phyloP scores from a whole-genome alignment of 192 early-diverging fungal genomes.

The Coemansia sp. region DNA sequence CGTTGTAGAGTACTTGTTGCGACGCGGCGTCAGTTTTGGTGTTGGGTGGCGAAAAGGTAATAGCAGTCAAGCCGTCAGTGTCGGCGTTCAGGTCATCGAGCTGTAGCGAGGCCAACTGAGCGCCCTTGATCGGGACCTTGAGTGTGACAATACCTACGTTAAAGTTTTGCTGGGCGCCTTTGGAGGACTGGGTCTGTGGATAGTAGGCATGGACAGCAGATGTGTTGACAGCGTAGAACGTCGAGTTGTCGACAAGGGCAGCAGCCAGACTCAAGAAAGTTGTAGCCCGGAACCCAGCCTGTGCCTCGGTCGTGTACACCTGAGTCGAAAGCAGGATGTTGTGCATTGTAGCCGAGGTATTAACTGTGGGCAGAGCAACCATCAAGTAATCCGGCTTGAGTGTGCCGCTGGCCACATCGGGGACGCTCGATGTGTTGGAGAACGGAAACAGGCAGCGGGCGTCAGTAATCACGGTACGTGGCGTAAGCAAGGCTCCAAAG shows the following conservation, averaged over 20 bases:
- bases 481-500: constrained; percentile 43
- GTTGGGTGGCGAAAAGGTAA: constrained; percentile 30
- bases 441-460: constrained; percentile 54
- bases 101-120: constrained; percentile 25
- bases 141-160: constrained; percentile 48
- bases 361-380: constrained; percentile 39
- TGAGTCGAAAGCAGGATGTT: constrained; percentile 46
- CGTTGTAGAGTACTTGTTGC: constrained; percentile 38
- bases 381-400: constrained; percentile 46
- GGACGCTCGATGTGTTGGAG: constrained; percentile 31
- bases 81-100: constrained; percentile 40
- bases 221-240: constrained; percentile 39
- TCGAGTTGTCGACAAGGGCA: constrained; percentile 45
- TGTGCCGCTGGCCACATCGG: constrained; percentile 25
- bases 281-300: constrained; percentile 33
- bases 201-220: constrained; percentile 49
- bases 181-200: constrained; percentile 45
- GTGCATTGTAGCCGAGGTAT: constrained; percentile 46
- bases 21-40: constrained; percentile 38
- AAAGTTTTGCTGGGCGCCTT: constrained; percentile 45
- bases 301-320: constrained; percentile 26
- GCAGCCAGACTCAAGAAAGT: constrained; percentile 45
- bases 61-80: constrained; percentile 21
- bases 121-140: constrained; percentile 24
- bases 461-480: constrained; percentile 42